Conservation (phyloP, 1,284 basidiomycete genomes). For the Irpex sp. region DNA sequence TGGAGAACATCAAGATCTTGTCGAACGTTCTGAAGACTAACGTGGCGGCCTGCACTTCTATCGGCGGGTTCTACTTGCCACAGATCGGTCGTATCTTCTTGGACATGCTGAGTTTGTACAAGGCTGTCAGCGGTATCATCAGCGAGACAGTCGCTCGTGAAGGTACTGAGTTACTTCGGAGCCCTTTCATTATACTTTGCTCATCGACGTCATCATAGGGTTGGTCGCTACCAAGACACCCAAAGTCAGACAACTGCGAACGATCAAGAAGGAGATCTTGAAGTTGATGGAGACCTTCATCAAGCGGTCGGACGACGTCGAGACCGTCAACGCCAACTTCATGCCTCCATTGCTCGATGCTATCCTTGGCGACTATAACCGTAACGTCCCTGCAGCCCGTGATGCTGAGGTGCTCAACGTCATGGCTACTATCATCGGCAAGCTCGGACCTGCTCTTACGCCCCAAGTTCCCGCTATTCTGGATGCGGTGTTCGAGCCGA, state of each 20-base stretch:
- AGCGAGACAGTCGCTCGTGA: constrained; percentile 88
- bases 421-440: constrained; percentile 92
- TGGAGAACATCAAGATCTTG: constrained; percentile 96
- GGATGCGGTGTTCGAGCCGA: constrained; percentile 97
- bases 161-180: constrained; percentile 40
- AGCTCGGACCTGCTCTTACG: constrained; percentile 78
- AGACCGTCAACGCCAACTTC: constrained; percentile 86
- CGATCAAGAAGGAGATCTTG: constrained; percentile 98
- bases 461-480: constrained; percentile 96
- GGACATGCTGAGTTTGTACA: constrained; percentile 98
- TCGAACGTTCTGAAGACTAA: constrained; percentile 98
- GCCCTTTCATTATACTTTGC: neutral
- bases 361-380: constrained; percentile 94
- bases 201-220: constrained; percentile 39
- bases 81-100: constrained; percentile 96
- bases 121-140: constrained; percentile 97
- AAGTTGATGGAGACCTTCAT: constrained; percentile 98
- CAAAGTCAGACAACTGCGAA: constrained; percentile 90
- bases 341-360: constrained; percentile 97
- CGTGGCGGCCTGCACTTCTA: constrained; percentile 95
- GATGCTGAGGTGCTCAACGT: constrained; percentile 98
- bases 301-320: constrained; percentile 93
- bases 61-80: constrained; percentile 94
- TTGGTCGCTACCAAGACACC: constrained; percentile 95
- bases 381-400: constrained; percentile 89